phyloP scores from a whole-genome alignment of 169 alveolate genomes.

The Eimeria brunetti region DNA sequence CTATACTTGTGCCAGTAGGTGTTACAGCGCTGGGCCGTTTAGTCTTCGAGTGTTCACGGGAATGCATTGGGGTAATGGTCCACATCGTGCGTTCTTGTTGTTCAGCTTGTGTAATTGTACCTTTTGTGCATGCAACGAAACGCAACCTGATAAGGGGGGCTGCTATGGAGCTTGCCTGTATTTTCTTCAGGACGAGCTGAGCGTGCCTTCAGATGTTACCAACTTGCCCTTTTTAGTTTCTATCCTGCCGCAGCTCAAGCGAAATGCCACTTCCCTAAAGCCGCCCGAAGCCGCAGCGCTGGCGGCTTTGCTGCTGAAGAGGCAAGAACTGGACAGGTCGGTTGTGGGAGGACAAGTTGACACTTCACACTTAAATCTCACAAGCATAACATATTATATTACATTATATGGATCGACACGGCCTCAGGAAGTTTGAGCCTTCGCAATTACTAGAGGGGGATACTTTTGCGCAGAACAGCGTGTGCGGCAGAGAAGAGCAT shows the following conservation, averaged over 20 bases:
- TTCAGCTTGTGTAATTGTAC: neutral
- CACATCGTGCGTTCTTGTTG: neutral
- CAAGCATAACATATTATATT: neutral
- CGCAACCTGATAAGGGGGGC: neutral
- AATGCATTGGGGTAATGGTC: neutral
- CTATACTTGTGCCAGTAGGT: neutral
- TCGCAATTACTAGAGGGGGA: neutral
- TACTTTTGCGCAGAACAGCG: neutral
- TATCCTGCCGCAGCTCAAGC: conserved; percentile 42
- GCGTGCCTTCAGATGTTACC: conserved; percentile 10
- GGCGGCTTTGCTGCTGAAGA: conserved; percentile 35
- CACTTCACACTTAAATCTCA: neutral
- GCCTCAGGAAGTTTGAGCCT: neutral
- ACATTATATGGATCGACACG: neutral
- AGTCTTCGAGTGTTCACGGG: neutral
- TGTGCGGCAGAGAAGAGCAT: neutral
- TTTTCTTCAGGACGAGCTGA: conserved; percentile 37
- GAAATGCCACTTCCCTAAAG: conserved; percentile 36
- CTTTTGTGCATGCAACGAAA: neutral
- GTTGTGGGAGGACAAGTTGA: neutral
- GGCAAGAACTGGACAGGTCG: conserved; percentile 47
- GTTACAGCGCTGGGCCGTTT: neutral
- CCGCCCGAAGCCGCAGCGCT: conserved; percentile 53
- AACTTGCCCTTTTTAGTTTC: conserved; percentile 28
- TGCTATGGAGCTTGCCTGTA: neutral